Percentiles rank a stretch among this genome's conserved stretches.
These are phyloP conservation scores for Kodamaea sagamina DNA, from an alignment of 805 yeast species.

Conservation along the genomic window DNA sequence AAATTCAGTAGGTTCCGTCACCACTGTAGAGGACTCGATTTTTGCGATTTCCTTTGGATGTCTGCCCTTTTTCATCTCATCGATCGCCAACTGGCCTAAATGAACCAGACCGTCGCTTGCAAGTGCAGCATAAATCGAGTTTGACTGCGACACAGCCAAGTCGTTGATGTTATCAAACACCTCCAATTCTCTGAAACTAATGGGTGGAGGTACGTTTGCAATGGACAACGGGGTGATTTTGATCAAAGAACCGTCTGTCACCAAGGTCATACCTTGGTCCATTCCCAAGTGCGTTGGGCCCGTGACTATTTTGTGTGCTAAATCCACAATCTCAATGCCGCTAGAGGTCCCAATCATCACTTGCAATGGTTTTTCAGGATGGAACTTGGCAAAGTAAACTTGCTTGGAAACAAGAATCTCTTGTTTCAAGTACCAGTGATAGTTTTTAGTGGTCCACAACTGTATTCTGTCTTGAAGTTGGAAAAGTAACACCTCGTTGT, in stretches of 20 bases:
- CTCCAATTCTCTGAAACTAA: slow-evolving; percentile 67
- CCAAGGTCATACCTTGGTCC: slow-evolving; percentile 78
- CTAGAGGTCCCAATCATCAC: slow-evolving; percentile 61
- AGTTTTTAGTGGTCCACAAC: slow-evolving; percentile 88
- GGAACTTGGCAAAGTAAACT: slow-evolving; percentile 64
- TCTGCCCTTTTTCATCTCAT: slow-evolving; percentile 48
- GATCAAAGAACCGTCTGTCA: slow-evolving; percentile 72
- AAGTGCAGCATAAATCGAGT: slow-evolving; percentile 58
- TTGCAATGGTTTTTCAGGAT: slow-evolving; percentile 83
- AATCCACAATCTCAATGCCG: slow-evolving; percentile 63
- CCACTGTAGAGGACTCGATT: slow-evolving; percentile 26
- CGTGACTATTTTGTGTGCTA: slow-evolving; percentile 58
- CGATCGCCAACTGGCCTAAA: slow-evolving; percentile 48
- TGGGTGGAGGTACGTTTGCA: slow-evolving; percentile 96
- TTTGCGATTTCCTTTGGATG: slow-evolving; percentile 45
- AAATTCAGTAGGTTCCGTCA: slow-evolving; percentile 40
- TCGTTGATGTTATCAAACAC: slow-evolving; percentile 56
- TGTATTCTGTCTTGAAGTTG: slow-evolving; percentile 65
- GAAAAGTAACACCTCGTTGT: slow-evolving; percentile 76
- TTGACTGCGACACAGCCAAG: slow-evolving; percentile 62
- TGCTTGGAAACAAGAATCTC: slow-evolving; percentile 49
- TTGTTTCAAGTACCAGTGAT: slow-evolving; percentile 94
- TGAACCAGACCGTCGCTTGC: slow-evolving; percentile 42
- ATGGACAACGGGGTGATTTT: slow-evolving; percentile 78
- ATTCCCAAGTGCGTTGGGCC: slow-evolving; percentile 71